Base-by-base conservation (phyloP, 352 stramenopile species). In the Phytopythium litorale region DNA sequence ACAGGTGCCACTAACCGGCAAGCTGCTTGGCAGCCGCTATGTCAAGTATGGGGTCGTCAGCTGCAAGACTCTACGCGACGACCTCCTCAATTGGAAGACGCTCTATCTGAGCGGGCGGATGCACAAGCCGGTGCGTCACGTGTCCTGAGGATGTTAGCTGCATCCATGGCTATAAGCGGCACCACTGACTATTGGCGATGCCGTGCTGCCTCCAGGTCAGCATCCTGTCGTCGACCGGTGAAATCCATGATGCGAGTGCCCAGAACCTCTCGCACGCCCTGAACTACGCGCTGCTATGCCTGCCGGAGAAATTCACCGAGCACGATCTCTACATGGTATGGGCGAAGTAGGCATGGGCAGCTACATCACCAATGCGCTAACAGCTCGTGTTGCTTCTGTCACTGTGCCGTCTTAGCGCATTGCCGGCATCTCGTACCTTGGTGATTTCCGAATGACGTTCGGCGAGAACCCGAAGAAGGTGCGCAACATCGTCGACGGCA, bases 11-110 rank as follows among this genome's bases (percentile, higher is more conserved):
- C 60, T 92, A 38, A 70, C 66, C 28, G 81, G 75, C 55, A 73
- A 82, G n/a, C 45, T 66, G 37, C 73, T 91, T 37, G 78, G 82
- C 28, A 83, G 65, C 7, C 83, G 88, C 40, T 65, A 92, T 53
- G 88, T 97, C 64, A 97, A 97, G 73, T 97, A 97, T 66, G 89
- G 89, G 13, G 79, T 97, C 56, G 87, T 97, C 58, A 92, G 83
- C 64, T 80, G 76, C 46, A 76, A 94, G 57, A 82, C 84, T 51
- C 68, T 96, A 55, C 90, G 81, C 35, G 62, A 88, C 2, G 89
- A 97, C 46, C 74, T 97, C 0, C 57, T 67, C 7, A 71, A 82
- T 23, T 97, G 89, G 89, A 88, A 78, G 43, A 94, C 79, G 62
- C 78, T 97, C 3, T 97, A 97, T 62, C 71, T 94, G 6, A 95